Evolutionary conservation across 2,329 filamentous ascomycete species (phyloP).

Genomic region (Hymenoscyphus linearis): DNA sequence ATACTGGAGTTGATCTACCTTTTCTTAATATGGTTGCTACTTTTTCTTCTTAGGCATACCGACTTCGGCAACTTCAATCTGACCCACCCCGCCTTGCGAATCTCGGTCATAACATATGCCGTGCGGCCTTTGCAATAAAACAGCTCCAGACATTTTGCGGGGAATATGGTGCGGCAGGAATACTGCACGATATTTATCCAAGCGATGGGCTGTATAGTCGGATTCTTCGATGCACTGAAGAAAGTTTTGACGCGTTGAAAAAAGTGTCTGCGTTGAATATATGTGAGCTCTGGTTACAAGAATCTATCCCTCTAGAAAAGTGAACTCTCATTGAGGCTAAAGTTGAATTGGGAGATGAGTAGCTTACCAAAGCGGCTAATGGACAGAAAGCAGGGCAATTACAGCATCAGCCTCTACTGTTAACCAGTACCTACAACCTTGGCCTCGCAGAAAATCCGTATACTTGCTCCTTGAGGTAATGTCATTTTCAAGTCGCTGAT

Average conservation of each 20-base stretch:
- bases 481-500: background rate
- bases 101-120: slow-evolving; percentile 9
- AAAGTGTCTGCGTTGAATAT: background rate
- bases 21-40: background rate
- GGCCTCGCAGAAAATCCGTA: background rate
- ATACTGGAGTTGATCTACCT: background rate
- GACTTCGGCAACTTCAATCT: slow-evolving; percentile 3
- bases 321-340: slow-evolving; percentile 1
- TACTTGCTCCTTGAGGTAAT: background rate
- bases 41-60: slow-evolving; percentile 1
- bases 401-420: background rate
- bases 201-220: slow-evolving; percentile 5
- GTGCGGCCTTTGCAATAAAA: slow-evolving; percentile 5
- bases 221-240: background rate
- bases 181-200: slow-evolving; percentile 6
- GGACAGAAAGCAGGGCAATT: background rate
- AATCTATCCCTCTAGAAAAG: background rate
- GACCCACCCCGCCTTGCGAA: slow-evolving; percentile 7
- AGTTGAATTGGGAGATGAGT: background rate
- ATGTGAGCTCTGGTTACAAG: background rate
- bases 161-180: slow-evolving; percentile 3
- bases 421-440: background rate
- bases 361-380: background rate
- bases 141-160: slow-evolving; percentile 4
- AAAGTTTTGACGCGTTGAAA: background rate